These are phyloP conservation scores for Bipolaris gigantea DNA, from an alignment of 2,329 filamentous ascomycete genomes.

Conservation along the genomic window DNA sequence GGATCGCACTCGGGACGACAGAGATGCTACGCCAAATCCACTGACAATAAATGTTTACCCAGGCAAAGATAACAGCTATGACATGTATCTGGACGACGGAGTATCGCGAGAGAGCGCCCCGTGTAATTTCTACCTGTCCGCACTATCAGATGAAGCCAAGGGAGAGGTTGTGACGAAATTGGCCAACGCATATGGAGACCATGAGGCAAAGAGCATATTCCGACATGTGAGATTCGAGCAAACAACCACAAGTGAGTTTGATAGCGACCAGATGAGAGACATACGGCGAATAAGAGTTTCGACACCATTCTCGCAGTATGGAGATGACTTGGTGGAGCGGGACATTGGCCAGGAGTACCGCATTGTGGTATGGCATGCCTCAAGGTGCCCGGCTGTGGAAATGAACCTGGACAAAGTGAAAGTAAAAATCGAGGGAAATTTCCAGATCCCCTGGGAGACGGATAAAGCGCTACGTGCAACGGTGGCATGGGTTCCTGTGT, in stretches of 20 bases:
- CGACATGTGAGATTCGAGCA: not conserved
- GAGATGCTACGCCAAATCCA: not conserved
- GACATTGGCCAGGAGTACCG: not conserved
- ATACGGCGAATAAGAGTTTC: not conserved
- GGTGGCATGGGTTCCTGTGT: not conserved
- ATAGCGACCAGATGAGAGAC: not conserved
- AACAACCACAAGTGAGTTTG: not conserved
- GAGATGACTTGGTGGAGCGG: not conserved
- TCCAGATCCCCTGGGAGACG: not conserved
- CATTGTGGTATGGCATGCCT: not conserved
- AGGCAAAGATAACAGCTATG: not conserved
- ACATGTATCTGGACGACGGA: not conserved
- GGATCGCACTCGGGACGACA: not conserved
- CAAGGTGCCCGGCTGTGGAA: not conserved
- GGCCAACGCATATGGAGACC: not conserved
- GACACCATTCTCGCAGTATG: not conserved
- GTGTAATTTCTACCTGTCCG: not conserved
- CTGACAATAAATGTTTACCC: not conserved
- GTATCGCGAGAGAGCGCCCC: not conserved
- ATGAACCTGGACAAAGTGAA: not conserved
- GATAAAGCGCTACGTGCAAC: not conserved
- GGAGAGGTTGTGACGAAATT: not conserved
- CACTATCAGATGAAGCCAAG: not conserved
- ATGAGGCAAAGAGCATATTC: not conserved
- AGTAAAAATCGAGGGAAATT: not conserved